phyloP scores from a whole-genome alignment of 768 basidiomycete genomes.

The Ephemerocybe angulata region DNA sequence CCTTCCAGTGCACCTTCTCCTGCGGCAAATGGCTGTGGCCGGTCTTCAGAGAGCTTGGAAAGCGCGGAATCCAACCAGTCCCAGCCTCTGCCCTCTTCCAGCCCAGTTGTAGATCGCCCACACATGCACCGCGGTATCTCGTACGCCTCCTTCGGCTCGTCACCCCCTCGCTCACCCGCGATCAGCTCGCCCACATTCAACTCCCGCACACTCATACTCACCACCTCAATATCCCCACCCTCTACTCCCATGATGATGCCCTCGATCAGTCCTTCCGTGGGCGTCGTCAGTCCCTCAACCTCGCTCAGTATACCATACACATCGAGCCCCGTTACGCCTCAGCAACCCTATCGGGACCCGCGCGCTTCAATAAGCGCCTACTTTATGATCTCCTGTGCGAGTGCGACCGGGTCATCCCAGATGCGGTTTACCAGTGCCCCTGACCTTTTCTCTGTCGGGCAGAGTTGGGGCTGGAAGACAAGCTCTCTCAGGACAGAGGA shows the following conservation, averaged over 20 bases:
- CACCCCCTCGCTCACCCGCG: constrained; percentile 2
- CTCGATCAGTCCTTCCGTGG: constrained; percentile 14
- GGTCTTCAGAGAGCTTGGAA: background rate
- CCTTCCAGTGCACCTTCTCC: constrained; percentile 52
- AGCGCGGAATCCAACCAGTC: no score
- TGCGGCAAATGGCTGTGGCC: constrained; percentile 5
- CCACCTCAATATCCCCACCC: constrained; percentile 21
- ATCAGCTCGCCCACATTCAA: background rate
- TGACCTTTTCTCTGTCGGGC: constrained; percentile 77
- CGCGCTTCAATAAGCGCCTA: constrained; percentile 70
- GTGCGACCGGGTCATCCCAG: constrained; percentile 74
- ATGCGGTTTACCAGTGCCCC: constrained; percentile 84
- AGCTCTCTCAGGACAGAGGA: constrained; percentile 49
- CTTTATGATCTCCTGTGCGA: constrained; percentile 81
- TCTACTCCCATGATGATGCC: constrained; percentile 20
- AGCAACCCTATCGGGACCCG: constrained; percentile 74
- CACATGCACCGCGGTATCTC: constrained; percentile 4
- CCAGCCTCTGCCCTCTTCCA: background rate
- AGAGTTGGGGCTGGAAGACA: constrained; percentile 94
- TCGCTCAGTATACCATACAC: constrained; percentile 19
- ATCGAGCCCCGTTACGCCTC: constrained; percentile 34
- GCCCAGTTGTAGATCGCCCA: constrained; percentile 1
- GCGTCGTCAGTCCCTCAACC: constrained; percentile 17
- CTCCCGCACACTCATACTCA: background rate
- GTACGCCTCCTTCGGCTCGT: constrained; percentile 2